Evolutionary conservation across 257 asterid species (phyloP), one percentile per base, ranked within the genome.

Genomic region (Fraxinus cuspidata): DNA sequence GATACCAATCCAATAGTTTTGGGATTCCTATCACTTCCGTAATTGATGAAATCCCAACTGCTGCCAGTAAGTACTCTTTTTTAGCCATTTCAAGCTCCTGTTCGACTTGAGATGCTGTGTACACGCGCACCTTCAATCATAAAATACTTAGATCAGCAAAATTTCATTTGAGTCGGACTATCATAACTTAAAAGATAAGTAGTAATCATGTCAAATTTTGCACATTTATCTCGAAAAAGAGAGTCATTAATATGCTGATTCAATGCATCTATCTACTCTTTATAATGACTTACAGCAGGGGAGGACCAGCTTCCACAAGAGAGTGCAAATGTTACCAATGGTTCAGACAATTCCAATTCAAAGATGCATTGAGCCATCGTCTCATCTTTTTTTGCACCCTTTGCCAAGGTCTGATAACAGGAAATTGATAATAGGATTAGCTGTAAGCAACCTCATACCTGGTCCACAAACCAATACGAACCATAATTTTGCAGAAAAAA

Each of bases 281-380:
- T 37, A 60, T 25, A n/a, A n/a, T 60, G 75, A 84, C 98, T 87
- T 90, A 94, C 98, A 76, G 94, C 91, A 81, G 98, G 98, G 78
- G 98, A 94, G 34, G 97, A 94, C 92, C 96, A 92, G 90, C 97
- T 94, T 84, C 98, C 98, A 70, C 98, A 94, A 23, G 98, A 94
- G 47, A 94, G 97, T 18, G 97, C 97, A 85, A 94, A 94, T 65
- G 98, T 94, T 6, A 92, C 97, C 75, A 92, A 77, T 10, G 97
- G 97, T 84, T 92, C 97, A 0, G 97, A 92, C 27, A 90, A 80
- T 71, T 90, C 97, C 87, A 92, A 81, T 23, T 93, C 93, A n/a
- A 90, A 88, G 80, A 73, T 74, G 80, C 89, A 74, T 15, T 87
- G 87, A 9, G 86, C 81, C 3, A 86, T 82, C 85, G 74, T 77